Conservation (phyloP, 2,329 filamentous ascomycete species). For the Volutella citrinella region DNA sequence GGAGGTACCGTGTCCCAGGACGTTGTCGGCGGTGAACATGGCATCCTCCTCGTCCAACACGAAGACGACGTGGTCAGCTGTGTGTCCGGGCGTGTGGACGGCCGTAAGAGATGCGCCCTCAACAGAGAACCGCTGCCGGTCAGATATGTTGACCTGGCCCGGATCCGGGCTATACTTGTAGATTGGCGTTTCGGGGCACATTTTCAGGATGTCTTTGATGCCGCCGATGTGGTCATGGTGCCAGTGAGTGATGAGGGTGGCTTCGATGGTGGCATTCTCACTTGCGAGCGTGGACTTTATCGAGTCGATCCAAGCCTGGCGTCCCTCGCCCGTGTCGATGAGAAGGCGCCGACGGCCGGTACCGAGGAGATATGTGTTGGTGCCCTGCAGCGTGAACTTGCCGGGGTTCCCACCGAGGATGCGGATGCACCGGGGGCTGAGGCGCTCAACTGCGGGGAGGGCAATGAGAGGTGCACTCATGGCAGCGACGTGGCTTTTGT, state of each 20-base stretch:
- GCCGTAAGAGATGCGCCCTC: constrained; percentile 67
- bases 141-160: constrained; percentile 41
- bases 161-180: constrained; percentile 62
- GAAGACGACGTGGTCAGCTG: constrained; percentile 78
- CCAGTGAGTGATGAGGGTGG: constrained; percentile 84
- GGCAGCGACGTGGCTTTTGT: too few relatives aligned
- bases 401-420: constrained; percentile 89
- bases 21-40: constrained; percentile 87
- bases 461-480: constrained; percentile 62
- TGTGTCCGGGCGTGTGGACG: constrained; percentile 64
- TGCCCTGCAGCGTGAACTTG: constrained; percentile 74
- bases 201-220: constrained; percentile 61
- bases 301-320: constrained; percentile 66
- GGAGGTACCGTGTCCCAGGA: constrained; percentile 81
- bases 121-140: constrained; percentile 53
- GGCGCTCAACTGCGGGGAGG: constrained; percentile 71
- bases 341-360: constrained; percentile 70
- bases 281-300: constrained; percentile 62
- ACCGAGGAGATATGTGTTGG: constrained; percentile 93
- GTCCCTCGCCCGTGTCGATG: constrained; percentile 87
- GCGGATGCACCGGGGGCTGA: constrained; percentile 76
- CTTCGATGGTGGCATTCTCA: constrained; percentile 67
- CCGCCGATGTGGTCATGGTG: constrained; percentile 84
- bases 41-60: constrained; percentile 74
- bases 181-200: constrained; percentile 62